phyloP scores from a whole-genome alignment of 352 stramenopile species.

The Phytophthora litchii region DNA sequence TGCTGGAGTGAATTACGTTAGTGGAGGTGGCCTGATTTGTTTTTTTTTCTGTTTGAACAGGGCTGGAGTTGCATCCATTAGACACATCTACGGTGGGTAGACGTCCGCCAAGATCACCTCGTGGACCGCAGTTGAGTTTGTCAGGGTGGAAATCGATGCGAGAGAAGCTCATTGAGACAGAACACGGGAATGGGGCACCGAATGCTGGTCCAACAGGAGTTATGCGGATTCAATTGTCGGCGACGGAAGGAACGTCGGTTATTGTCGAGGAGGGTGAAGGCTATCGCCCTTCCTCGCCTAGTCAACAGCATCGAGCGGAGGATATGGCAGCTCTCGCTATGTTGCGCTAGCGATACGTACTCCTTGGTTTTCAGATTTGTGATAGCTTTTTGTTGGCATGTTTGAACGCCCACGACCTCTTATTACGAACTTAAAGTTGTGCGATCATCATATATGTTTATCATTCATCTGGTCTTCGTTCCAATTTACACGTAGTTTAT shows the following conservation, averaged over 20 bases:
- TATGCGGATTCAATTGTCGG: conserved; percentile 30
- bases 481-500: too few relatives aligned
- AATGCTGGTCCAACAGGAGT: conserved; percentile 20
- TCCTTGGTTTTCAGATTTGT: not conserved
- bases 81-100: not conserved
- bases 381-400: too few relatives aligned
- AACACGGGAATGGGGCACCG: conserved; percentile 23
- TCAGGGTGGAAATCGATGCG: conserved; percentile 43
- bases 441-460: too few relatives aligned
- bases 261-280: conserved; percentile 32
- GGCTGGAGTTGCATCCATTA: not conserved
- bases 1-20: not conserved
- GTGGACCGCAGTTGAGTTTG: conserved; percentile 30
- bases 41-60: conserved; percentile 6
- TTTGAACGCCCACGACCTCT: too few relatives aligned
- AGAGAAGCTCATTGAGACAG: conserved; percentile 38
- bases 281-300: conserved; percentile 25
- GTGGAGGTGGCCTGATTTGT: not conserved
- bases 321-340: conserved; percentile 19
- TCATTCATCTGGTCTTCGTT: too few relatives aligned
- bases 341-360: conserved; percentile 10
- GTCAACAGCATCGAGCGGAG: conserved; percentile 12
- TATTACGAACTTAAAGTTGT: too few relatives aligned
- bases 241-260: conserved; percentile 7
- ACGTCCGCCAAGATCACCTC: conserved; percentile 9